Evolutionary conservation across 495 filamentous ascomycete genomes (phyloP).

Genomic region (Penicillium pulvis): DNA sequence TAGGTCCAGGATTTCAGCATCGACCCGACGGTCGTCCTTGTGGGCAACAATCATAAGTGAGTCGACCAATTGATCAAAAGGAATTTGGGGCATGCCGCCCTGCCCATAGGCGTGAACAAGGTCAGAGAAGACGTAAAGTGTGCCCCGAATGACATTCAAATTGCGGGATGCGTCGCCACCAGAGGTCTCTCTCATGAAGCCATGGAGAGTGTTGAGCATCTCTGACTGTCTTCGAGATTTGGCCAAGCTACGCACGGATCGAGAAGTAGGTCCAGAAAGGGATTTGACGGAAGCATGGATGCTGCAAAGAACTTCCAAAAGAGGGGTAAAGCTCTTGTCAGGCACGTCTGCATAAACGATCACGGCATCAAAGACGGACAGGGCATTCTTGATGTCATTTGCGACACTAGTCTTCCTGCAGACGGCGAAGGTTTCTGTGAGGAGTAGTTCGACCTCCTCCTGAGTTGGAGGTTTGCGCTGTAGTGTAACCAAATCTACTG

Average conservation of each 20-base stretch:
- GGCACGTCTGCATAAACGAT: slow-evolving; percentile 80
- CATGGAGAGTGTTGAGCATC: slow-evolving; percentile 64
- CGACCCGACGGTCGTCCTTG: slow-evolving; percentile 52
- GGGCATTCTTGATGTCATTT: slow-evolving; percentile 72
- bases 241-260: slow-evolving; percentile 73
- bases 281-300: slow-evolving; percentile 74
- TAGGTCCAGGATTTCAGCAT: slow-evolving; percentile 58
- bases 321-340: slow-evolving; percentile 61
- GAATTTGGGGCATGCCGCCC: slow-evolving; percentile 61
- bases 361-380: slow-evolving; percentile 76
- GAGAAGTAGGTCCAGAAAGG: slow-evolving; percentile 72
- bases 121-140: slow-evolving; percentile 68
- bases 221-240: slow-evolving; percentile 76
- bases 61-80: slow-evolving; percentile 53
- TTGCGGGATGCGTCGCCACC: slow-evolving; percentile 51
- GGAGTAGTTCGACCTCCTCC: slow-evolving; percentile 63
- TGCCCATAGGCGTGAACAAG: slow-evolving; percentile 54
- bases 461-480: slow-evolving; percentile 76
- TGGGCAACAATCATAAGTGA: slow-evolving; percentile 59
- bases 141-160: slow-evolving; percentile 65
- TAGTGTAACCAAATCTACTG: slow-evolving; percentile 80
- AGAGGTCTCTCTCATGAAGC: slow-evolving; percentile 57
- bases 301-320: slow-evolving; percentile 78
- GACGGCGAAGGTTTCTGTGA: slow-evolving; percentile 68
- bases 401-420: slow-evolving; percentile 74